phyloP scores from a whole-genome alignment of 768 basidiomycete genomes.

The Hypholoma sublateritium region DNA sequence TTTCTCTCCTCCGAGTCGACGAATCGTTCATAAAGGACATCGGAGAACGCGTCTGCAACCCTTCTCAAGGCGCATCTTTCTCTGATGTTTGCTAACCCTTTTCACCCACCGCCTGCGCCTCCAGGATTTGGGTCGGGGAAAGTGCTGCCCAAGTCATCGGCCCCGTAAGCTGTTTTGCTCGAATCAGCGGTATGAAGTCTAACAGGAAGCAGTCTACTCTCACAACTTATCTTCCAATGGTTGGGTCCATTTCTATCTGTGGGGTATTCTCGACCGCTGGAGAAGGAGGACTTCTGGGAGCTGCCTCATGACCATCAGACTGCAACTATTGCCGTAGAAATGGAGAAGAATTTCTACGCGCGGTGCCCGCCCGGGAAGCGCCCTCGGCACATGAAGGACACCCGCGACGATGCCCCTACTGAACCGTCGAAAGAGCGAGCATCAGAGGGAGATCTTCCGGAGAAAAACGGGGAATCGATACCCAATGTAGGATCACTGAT shows the following conservation, averaged over 20 bases:
- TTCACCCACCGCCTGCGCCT: conserved; percentile 45
- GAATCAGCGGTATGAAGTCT: conserved; percentile 16
- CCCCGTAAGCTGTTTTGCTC: conserved; percentile 29
- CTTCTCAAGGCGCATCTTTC: not conserved
- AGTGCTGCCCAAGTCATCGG: conserved; percentile 38
- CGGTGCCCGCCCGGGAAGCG: conserved; percentile 52
- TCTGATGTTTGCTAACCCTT: conserved; percentile 31
- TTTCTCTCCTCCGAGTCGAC: not conserved
- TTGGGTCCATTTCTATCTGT: conserved; percentile 53
- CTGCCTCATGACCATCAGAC: conserved; percentile 42
- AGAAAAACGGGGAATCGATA: conserved; percentile 2
- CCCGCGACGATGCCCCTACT: not conserved
- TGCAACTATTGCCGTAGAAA: conserved; percentile 33
- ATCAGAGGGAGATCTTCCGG: conserved; percentile 1
- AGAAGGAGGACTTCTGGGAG: conserved; percentile 59
- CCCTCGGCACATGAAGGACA: conserved; percentile 30
- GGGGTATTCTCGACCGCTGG: conserved; percentile 58
- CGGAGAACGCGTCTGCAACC: not conserved
- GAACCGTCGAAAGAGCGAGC: not conserved
- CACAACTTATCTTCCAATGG: conserved; percentile 52
- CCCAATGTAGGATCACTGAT: conserved; percentile 7
- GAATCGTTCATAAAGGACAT: too few relatives aligned
- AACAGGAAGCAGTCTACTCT: conserved; percentile 35
- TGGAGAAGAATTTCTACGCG: conserved; percentile 48
- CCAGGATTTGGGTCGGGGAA: conserved; percentile 48